Evolutionary conservation across 768 basidiomycete species (phyloP).

Genomic region (Lentinula raphanica): DNA sequence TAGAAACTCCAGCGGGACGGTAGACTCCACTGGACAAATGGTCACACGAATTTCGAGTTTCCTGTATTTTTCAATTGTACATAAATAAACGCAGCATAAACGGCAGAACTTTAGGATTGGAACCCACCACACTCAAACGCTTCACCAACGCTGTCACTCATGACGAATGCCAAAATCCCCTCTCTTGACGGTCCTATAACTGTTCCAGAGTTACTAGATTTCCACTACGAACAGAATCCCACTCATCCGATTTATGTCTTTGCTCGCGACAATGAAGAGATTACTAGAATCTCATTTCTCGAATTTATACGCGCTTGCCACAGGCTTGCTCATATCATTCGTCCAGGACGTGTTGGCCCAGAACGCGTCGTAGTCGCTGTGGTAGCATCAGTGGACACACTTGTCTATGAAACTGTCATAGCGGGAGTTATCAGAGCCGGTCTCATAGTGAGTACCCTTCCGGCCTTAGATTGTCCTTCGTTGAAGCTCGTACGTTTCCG

Average conservation of each 20-base stretch:
- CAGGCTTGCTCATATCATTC: slow-evolving; percentile 33
- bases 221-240: slow-evolving; percentile 30
- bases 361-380: slow-evolving; percentile 33
- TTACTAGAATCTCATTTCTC: slow-evolving; percentile 29
- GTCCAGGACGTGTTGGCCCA: slow-evolving; percentile 25
- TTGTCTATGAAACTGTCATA: slow-evolving; percentile 38
- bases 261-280: slow-evolving; percentile 14
- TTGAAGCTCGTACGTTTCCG: not conserved
- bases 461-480: not conserved
- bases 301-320: slow-evolving; percentile 43
- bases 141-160: no score
- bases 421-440: slow-evolving; percentile 34
- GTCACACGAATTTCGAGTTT: not conserved
- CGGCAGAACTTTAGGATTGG: not conserved
- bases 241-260: slow-evolving; percentile 25
- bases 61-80: not conserved
- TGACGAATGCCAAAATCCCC: not conserved
- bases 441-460: slow-evolving; percentile 23
- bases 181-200: not conserved
- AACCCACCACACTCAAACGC: not conserved
- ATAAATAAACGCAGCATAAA: not conserved
- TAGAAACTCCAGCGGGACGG: no score
- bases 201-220: slow-evolving; percentile 26
- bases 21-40: not conserved
- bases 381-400: slow-evolving; percentile 25